A percentile compares a stretch with the other conserved stretches of the same genome.
Evolutionary conservation across 1,284 basidiomycete species (phyloP).

Genomic region (Apiotrichum domesticum): DNA sequence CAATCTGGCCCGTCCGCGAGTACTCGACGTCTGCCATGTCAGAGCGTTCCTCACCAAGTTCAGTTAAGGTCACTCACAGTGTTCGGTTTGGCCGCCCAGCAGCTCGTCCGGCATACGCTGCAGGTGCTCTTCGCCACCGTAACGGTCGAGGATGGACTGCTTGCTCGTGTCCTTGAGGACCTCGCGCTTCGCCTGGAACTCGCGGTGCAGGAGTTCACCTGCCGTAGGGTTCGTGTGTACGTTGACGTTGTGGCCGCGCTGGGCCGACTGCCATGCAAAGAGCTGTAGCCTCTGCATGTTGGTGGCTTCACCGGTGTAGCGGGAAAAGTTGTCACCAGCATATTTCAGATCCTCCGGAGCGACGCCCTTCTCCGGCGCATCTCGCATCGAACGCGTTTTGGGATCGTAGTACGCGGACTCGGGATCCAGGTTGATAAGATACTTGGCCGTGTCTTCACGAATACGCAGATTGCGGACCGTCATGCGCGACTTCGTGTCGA

Average conservation of each 20-base stretch:
- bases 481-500: slow-evolving; percentile 96
- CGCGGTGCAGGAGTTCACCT: slow-evolving; percentile 81
- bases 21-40: slow-evolving; percentile 71
- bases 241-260: slow-evolving; percentile 89
- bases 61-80: slow-evolving; percentile 51
- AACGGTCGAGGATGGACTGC: slow-evolving; percentile 77
- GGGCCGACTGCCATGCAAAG: slow-evolving; percentile 95
- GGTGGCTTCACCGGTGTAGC: slow-evolving; percentile 81
- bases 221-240: slow-evolving; percentile 95
- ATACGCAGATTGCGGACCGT: slow-evolving; percentile 98
- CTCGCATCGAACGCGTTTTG: slow-evolving; percentile 98
- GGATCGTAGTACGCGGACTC: slow-evolving; percentile 98
- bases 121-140: slow-evolving; percentile 92
- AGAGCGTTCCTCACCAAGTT: too few species aligned
- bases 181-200: slow-evolving; percentile 89
- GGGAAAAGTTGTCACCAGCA: slow-evolving; percentile 93
- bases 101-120: slow-evolving; percentile 74
- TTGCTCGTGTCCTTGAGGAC: slow-evolving; percentile 80
- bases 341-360: slow-evolving; percentile 83
- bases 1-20: slow-evolving; percentile 79
- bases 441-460: slow-evolving; percentile 98
- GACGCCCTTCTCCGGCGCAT: slow-evolving; percentile 75
- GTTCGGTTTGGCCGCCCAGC: slow-evolving; percentile 86
- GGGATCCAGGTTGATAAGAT: slow-evolving; percentile 92
- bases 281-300: slow-evolving; percentile 87